phyloP scores from a whole-genome alignment of 352 stramenopile species.

The Pythium myriotylum region DNA sequence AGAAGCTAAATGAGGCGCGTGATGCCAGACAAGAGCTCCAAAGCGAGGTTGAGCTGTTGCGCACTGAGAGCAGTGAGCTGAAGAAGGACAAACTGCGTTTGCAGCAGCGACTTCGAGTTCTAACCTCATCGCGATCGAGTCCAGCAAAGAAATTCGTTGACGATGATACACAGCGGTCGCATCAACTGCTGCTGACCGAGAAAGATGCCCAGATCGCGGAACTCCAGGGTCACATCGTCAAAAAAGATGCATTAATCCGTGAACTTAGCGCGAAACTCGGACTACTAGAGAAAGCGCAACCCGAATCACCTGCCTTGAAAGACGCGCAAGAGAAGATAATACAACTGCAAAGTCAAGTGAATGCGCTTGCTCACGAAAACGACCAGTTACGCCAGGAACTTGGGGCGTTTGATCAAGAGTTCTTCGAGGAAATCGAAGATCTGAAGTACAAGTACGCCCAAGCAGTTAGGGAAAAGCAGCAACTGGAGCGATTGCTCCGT shows the following conservation, averaged over 20 bases:
- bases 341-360: conserved; percentile 17
- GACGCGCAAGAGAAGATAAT: neutral
- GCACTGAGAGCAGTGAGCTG: conserved; percentile 40
- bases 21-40: conserved; percentile 44
- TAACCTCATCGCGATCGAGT: conserved; percentile 29
- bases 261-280: conserved; percentile 14
- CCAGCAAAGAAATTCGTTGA: neutral
- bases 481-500: conserved; percentile 46
- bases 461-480: conserved; percentile 78
- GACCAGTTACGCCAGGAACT: conserved; percentile 76
- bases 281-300: neutral
- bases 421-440: conserved; percentile 96
- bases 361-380: conserved; percentile 64
- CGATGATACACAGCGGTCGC: conserved; percentile 21
- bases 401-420: conserved; percentile 92
- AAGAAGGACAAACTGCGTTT: conserved; percentile 69
- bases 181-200: conserved; percentile 29
- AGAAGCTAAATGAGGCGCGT: conserved; percentile 53
- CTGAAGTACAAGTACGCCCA: conserved; percentile 95
- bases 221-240: conserved; percentile 27
- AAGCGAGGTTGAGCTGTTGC: conserved; percentile 42
- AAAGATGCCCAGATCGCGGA: conserved; percentile 38
- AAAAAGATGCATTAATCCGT: conserved; percentile 19
- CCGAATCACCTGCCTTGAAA: neutral
- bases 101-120: conserved; percentile 62